These are phyloP conservation scores for Schwanniomyces yamadae DNA, from an alignment of 805 yeast species.

Conservation along the genomic window DNA sequence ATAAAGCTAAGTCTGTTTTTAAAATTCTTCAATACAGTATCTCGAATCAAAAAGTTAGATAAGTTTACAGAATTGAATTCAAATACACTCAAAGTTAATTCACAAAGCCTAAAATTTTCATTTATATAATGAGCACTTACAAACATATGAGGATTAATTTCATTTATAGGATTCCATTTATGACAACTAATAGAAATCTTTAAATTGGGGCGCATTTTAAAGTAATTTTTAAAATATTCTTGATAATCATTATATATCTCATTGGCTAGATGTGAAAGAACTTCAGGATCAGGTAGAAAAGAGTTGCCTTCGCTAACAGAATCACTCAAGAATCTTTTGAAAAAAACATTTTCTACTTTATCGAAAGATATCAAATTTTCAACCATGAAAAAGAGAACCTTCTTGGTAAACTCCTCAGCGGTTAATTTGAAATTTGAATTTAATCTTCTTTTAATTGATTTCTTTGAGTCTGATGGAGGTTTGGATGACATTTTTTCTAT, in stretches of 20 bases:
- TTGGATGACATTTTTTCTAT: background rate
- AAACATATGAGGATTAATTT: conserved; percentile 14
- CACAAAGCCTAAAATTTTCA: conserved; percentile 14
- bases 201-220: conserved; percentile 9
- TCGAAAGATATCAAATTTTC: conserved; percentile 23
- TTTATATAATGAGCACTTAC: conserved; percentile 19
- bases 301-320: conserved; percentile 4
- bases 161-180: conserved; percentile 16
- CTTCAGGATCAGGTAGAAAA: conserved; percentile 15
- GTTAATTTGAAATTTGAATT: conserved; percentile 4
- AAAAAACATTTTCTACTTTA: conserved; percentile 12
- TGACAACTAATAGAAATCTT: conserved; percentile 19
- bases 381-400: conserved; percentile 15
- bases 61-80: conserved; percentile 10
- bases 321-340: conserved; percentile 12
- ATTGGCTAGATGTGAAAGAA: conserved; percentile 16
- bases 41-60: conserved; percentile 14
- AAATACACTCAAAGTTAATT: conserved; percentile 21
- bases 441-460: conserved; percentile 6
- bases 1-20: conserved; percentile 17
- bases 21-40: conserved; percentile 12
- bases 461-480: conserved; percentile 4
- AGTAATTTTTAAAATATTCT: conserved; percentile 17
- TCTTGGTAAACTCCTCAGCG: conserved; percentile 7
- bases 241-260: conserved; percentile 20